These are phyloP conservation scores for Capronia coronata DNA, from an alignment of 2,329 filamentous ascomycete species.

Conservation along the genomic window DNA sequence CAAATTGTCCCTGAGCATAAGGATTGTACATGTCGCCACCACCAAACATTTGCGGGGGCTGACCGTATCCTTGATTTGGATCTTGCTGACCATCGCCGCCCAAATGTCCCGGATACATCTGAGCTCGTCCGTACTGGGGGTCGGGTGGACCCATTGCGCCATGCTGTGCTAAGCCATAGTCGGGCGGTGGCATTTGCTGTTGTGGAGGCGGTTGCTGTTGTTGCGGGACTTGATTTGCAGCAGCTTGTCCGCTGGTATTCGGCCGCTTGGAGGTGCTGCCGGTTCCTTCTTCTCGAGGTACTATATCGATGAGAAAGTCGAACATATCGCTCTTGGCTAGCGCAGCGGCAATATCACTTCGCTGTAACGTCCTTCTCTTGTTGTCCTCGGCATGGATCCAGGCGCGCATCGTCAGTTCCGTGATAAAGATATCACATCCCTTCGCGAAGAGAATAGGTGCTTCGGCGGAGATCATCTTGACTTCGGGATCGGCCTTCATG, in stretches of 20 bases:
- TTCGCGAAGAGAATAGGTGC: slow-evolving; percentile 97
- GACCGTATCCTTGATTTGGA: slow-evolving; percentile 65
- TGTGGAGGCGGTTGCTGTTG: slow-evolving; percentile 38
- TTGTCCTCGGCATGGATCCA: slow-evolving; percentile 99
- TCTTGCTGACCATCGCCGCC: slow-evolving; percentile 51
- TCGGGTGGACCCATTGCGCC: slow-evolving; percentile 61
- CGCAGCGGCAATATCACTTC: slow-evolving; percentile 92
- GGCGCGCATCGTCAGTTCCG: slow-evolving; percentile 95
- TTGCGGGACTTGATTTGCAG: slow-evolving; percentile 40
- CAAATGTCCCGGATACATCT: slow-evolving; percentile 76
- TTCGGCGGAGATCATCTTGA: slow-evolving; percentile 99
- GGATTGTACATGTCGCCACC: slow-evolving; percentile 63
- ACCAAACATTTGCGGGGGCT: slow-evolving; percentile 71
- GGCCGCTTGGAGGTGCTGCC: slow-evolving; percentile 44
- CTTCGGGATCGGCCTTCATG: slow-evolving; percentile 98
- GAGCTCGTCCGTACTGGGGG: slow-evolving; percentile 71
- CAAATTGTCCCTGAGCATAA: slow-evolving; percentile 66
- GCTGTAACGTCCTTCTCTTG: slow-evolving; percentile 88
- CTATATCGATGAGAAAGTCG: slow-evolving; percentile 98
- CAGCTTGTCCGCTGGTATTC: slow-evolving; percentile 38
- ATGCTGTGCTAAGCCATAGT: slow-evolving; percentile 54
- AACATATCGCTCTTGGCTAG: slow-evolving; percentile 99
- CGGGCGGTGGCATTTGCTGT: slow-evolving; percentile 50
- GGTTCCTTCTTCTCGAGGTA: slow-evolving; percentile 87
- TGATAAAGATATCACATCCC: slow-evolving; percentile 98